Percentiles rank a stretch among this genome's conserved stretches.
Conservation (phyloP, 441 rosid genomes). For the Daphne laureola region DNA sequence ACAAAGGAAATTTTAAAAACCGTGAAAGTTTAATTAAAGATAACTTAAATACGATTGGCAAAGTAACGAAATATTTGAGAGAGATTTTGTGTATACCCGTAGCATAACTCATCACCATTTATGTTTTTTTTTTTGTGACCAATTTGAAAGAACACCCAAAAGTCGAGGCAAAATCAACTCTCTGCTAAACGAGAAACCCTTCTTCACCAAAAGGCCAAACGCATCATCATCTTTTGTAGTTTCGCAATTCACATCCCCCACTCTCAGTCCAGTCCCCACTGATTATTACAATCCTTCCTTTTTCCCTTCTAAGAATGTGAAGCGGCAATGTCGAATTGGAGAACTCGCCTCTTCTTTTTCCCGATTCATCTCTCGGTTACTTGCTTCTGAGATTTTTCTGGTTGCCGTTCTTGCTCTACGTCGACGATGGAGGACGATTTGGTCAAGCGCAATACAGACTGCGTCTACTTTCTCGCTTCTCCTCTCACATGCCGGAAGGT, state of each 20-base stretch:
- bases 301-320: not conserved
- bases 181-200: no score
- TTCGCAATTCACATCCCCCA: slow-evolving; percentile 4
- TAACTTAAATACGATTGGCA: no score
- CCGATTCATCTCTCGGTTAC: not conserved
- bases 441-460: slow-evolving; percentile 47
- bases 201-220: no score
- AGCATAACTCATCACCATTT: no score
- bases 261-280: not conserved
- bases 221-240: not conserved
- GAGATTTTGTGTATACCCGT: no score
- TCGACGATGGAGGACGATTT: slow-evolving; percentile 28
- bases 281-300: not conserved
- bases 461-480: slow-evolving; percentile 60
- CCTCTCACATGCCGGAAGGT: slow-evolving; percentile 73
- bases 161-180: no score
- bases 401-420: not conserved
- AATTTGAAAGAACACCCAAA: no score
- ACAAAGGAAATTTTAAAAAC: no score
- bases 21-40: no score
- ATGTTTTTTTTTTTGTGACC: no score
- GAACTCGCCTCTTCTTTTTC: not conserved
- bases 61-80: no score
- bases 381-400: not conserved
- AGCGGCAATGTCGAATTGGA: not conserved